phyloP scores from a whole-genome alignment of 805 yeast species.

The Nakazawaea sp. region DNA sequence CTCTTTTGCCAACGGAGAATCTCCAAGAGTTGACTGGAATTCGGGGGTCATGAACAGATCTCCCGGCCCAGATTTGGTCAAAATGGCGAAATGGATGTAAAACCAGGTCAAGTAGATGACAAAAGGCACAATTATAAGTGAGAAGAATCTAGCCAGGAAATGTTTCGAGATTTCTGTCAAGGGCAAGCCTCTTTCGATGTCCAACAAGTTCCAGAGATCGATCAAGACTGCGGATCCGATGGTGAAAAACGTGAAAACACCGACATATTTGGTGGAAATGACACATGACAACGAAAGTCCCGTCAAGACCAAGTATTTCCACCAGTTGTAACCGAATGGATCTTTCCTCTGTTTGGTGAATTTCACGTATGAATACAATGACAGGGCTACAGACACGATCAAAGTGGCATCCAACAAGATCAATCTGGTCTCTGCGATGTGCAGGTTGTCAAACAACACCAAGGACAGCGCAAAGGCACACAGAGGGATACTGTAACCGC shows the following conservation, averaged over 20 bases:
- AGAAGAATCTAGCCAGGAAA: slow-evolving; percentile 63
- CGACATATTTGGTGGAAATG: slow-evolving; percentile 93
- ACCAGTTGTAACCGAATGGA: slow-evolving; percentile 74
- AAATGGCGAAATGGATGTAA: slow-evolving; percentile 79
- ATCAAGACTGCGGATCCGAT: slow-evolving; percentile 80
- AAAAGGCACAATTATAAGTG: slow-evolving; percentile 76
- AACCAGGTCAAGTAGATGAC: slow-evolving; percentile 83
- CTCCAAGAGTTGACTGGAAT: slow-evolving; percentile 88
- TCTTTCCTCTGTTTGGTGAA: slow-evolving; percentile 62
- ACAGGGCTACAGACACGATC: slow-evolving; percentile 72
- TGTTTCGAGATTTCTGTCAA: slow-evolving; percentile 56
- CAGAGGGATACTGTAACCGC: slow-evolving; percentile 72
- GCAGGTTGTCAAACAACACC: slow-evolving; percentile 86
- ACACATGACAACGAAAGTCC: slow-evolving; percentile 88
- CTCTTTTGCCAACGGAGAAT: slow-evolving; percentile 66
- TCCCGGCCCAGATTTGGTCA: slow-evolving; percentile 90
- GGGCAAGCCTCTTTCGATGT: slow-evolving; percentile 59
- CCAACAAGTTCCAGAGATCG: slow-evolving; percentile 87
- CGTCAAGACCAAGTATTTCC: slow-evolving; percentile 78
- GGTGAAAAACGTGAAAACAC: slow-evolving; percentile 83
- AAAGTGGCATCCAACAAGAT: slow-evolving; percentile 89
- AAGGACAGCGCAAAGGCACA: slow-evolving; percentile 70
- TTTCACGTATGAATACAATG: slow-evolving; percentile 71
- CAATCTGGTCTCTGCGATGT: slow-evolving; percentile 82
- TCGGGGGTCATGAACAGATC: slow-evolving; percentile 91